Evolutionary conservation across 768 basidiomycete species (phyloP), one percentile per base, ranked within the genome.

Genomic region (Boletus huronensis): DNA sequence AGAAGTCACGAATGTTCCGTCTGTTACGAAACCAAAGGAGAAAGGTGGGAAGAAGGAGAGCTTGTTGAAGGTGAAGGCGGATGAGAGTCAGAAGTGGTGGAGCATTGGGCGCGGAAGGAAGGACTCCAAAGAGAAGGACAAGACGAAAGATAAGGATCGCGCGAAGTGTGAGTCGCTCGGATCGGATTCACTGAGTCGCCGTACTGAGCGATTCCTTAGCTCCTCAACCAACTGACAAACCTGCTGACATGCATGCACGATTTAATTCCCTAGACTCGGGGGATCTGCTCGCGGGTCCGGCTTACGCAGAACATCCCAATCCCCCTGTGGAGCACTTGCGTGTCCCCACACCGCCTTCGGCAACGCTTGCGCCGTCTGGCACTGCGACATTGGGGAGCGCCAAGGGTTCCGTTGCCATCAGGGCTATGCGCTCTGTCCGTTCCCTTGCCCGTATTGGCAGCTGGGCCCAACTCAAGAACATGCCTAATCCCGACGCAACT

Each of bases 371-470:
- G 2, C 74, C 74, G 19, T 74, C 76, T n/a, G 55, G 64, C 3
- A 58, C 63, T 42, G 60, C 54, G 5, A 49, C 54, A 42, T 36
- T 46, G 26, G 70, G 70, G 21, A 44, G 46, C 36, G 66, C 64
- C 48, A 79, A 80, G 28, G 82, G 79, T 29, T 89, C 87, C 0
- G 87, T 92, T 40, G 90, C 90, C 0, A 54, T 91, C 28, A 81
- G 90, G 6, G 90, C 90, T 5, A 91, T 92, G 74, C 77, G 85
- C 40, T 86, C 84, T 14, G 83, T 93, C 59, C 77, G 84, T 26
- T 85, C 83, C 3, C 69, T 91, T 39, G 89, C 90, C 4, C 74
- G 83, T 32, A 83, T 91, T 43, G 80, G 83, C 2, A 85, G 84
- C 63, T 88, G 88, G 87, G 81, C 83, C 23, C 84, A 84, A 62